phyloP scores from a whole-genome alignment of 2,329 filamentous ascomycete genomes.

The Talaromyces albobiverticillius region DNA sequence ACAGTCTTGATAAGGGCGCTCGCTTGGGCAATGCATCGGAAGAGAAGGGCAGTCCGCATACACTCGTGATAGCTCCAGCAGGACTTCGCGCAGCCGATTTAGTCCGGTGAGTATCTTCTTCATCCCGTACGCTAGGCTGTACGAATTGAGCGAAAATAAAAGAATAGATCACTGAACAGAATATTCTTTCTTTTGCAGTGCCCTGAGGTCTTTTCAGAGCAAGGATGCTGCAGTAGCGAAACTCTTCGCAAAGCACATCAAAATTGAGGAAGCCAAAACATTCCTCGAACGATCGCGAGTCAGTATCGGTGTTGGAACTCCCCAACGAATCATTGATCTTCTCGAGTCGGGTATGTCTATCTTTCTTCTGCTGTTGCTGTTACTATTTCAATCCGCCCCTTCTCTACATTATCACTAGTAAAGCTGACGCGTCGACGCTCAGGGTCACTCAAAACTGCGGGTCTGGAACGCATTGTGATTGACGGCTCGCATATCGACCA shows the following conservation, averaged over 20 bases:
- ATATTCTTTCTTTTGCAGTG: constrained; percentile 41
- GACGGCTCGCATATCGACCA: constrained; percentile 91
- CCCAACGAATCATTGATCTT: constrained; percentile 75
- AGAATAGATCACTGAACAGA: neutral
- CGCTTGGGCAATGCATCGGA: constrained; percentile 64
- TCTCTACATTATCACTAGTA: neutral
- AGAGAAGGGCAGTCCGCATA: constrained; percentile 74
- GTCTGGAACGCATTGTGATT: constrained; percentile 75
- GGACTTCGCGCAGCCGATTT: constrained; percentile 84
- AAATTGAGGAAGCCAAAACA: constrained; percentile 78
- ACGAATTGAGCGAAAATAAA: neutral
- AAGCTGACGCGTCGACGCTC: neutral
- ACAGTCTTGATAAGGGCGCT: constrained; percentile 52
- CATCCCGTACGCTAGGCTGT: constrained; percentile 11
- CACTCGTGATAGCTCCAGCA: constrained; percentile 80
- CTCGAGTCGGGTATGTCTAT: constrained; percentile 66
- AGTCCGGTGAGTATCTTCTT: constrained; percentile 55
- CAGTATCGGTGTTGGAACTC: constrained; percentile 87
- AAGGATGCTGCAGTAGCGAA: constrained; percentile 80
- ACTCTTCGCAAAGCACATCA: constrained; percentile 97
- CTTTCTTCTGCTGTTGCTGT: neutral
- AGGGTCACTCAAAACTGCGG: constrained; percentile 68
- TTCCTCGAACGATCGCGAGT: constrained; percentile 68
- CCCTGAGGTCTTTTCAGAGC: constrained; percentile 72
- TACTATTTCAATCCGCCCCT: neutral